A percentile compares a stretch with the other conserved stretches of the same genome.
Conservation (phyloP, 2,329 filamentous ascomycete species). For the Botrytis sinoallii region DNA sequence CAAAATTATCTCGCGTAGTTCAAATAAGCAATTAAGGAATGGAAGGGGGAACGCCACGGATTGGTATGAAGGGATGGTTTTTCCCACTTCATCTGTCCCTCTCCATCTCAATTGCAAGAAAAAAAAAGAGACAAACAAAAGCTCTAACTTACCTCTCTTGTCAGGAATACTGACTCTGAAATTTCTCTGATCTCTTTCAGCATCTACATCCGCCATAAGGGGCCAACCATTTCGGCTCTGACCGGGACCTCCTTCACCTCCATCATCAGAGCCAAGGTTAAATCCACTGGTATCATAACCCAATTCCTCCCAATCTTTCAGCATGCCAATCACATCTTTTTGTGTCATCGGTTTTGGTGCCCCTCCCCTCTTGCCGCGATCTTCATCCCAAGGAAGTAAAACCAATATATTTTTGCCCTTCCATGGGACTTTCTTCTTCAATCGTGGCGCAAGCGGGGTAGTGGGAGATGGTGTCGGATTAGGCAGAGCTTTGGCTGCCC, state of each 20-base stretch:
- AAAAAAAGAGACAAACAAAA: background rate
- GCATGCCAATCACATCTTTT: constrained; percentile 57
- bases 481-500: constrained; percentile 23
- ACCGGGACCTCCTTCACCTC: constrained; percentile 27
- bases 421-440: constrained; percentile 72
- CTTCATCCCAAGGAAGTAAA: constrained; percentile 64
- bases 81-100: background rate
- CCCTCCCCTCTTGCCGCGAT: constrained; percentile 56
- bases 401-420: constrained; percentile 73
- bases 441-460: constrained; percentile 48
- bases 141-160: constrained; percentile 37
- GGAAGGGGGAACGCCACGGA: background rate
- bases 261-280: constrained; percentile 51
- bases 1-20: constrained; percentile 4
- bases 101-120: background rate
- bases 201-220: constrained; percentile 53
- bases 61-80: background rate
- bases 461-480: constrained; percentile 32
- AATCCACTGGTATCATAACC: constrained; percentile 70
- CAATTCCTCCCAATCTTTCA: constrained; percentile 63
- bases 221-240: constrained; percentile 72
- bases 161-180: constrained; percentile 64
- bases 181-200: constrained; percentile 51
- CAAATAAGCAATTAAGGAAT: constrained; percentile 7
- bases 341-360: constrained; percentile 53